A percentile compares a stretch with the other conserved stretches of the same genome.
Conservation (phyloP, 2,329 filamentous ascomycete genomes). For the Myriosclerotinia duriaeana region DNA sequence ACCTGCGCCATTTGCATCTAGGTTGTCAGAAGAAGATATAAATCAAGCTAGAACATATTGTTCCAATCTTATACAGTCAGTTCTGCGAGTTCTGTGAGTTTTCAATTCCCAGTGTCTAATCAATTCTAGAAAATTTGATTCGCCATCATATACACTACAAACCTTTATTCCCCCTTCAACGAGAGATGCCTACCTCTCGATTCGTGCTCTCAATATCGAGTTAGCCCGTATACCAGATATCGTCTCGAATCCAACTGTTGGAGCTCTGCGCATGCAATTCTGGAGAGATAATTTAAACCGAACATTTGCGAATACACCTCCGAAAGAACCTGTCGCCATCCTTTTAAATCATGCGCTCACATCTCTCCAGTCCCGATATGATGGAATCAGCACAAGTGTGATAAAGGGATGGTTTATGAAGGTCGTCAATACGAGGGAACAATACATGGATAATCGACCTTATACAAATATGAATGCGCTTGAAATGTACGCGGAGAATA, state of each 20-base stretch:
- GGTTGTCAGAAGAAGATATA: conserved; percentile 40
- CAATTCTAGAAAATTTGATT: conserved; percentile 73
- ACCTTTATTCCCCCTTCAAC: conserved; percentile 76
- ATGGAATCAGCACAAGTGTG: conserved; percentile 43
- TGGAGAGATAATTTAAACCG: conserved; percentile 84
- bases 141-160: conserved; percentile 81
- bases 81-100: conserved; percentile 13
- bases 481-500: conserved; percentile 90
- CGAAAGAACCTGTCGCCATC: conserved; percentile 87
- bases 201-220: conserved; percentile 91
- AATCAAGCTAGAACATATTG: conserved; percentile 40
- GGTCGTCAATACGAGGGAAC: conserved; percentile 77
- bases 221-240: conserved; percentile 86
- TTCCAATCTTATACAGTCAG: conserved; percentile 41
- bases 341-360: conserved; percentile 73
- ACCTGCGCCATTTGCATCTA: conserved; percentile 38
- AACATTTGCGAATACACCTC: conserved; percentile 74
- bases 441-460: conserved; percentile 78
- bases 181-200: conserved; percentile 81
- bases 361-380: conserved; percentile 52
- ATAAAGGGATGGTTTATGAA: conserved; percentile 73
- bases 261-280: conserved; percentile 87
- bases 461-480: conserved; percentile 71
- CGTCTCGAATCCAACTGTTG: conserved; percentile 83
- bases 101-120: conserved; percentile 26